Evolutionary conservation across 805 yeast genomes (phyloP).

Genomic region (Candida succiphila): DNA sequence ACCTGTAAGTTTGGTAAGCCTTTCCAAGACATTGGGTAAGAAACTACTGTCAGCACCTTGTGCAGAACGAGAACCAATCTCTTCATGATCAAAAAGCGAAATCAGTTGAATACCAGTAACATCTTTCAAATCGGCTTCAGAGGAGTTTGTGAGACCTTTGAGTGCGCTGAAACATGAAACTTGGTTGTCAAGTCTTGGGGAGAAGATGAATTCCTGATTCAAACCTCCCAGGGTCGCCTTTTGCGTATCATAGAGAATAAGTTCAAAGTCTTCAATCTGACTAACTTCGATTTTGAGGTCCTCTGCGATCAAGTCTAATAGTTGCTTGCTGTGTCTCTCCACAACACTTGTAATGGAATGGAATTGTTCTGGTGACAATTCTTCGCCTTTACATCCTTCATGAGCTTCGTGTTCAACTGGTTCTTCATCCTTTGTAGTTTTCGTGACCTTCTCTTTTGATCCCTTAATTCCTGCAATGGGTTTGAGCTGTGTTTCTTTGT

Average conservation of each 20-base stretch:
- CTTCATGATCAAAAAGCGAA: constrained; percentile 92
- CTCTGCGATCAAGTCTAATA: constrained; percentile 58
- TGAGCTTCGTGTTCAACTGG: too few relatives aligned
- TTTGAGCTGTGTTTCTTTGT: constrained; percentile 75
- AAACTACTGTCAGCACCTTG: constrained; percentile 96
- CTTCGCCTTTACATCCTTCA: constrained; percentile 31
- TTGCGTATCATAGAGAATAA: constrained; percentile 78
- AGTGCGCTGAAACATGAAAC: constrained; percentile 79
- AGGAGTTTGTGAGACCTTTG: constrained; percentile 50
- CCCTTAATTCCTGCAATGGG: constrained; percentile 72
- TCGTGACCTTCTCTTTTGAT: constrained; percentile 9
- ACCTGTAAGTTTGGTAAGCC: constrained; percentile 45
- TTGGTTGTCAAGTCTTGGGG: constrained; percentile 86
- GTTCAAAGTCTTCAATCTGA: constrained; percentile 82
- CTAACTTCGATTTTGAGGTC: constrained; percentile 43
- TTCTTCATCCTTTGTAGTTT: constrained; percentile 3
- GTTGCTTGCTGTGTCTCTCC: constrained; percentile 67
- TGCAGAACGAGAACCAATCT: constrained; percentile 85
- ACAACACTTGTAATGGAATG: constrained; percentile 55
- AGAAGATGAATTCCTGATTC: constrained; percentile 81
- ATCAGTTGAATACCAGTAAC: constrained; percentile 61
- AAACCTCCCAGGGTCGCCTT: constrained; percentile 79
- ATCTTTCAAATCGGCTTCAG: constrained; percentile 21
- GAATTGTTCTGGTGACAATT: constrained; percentile 43
- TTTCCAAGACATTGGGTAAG: constrained; percentile 64